These are phyloP conservation scores for Boletus reticuloceps DNA, from an alignment of 768 basidiomycete genomes.

Conservation along the genomic window DNA sequence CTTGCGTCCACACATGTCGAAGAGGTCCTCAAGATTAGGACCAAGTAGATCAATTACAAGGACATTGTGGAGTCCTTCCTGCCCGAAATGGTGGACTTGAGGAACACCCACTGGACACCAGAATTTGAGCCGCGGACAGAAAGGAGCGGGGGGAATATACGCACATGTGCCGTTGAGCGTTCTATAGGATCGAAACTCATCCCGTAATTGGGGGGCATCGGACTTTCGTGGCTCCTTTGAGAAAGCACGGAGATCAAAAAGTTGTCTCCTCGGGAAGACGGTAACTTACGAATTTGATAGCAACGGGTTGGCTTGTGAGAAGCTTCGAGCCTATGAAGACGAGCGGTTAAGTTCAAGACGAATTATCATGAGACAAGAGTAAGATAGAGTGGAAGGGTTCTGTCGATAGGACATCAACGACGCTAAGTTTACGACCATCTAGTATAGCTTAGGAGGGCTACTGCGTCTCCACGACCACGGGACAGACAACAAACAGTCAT, in stretches of 20 bases:
- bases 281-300: constrained; percentile 90
- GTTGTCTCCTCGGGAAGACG: constrained; percentile 6
- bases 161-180: constrained; percentile 86
- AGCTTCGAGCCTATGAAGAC: constrained; percentile 71
- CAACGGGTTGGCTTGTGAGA: constrained; percentile 82
- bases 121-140: constrained; percentile 12
- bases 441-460: constrained; percentile 4
- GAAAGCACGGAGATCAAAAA: constrained; percentile 14
- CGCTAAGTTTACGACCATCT: constrained; percentile 3
- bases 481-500: not conserved
- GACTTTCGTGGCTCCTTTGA: constrained; percentile 92
- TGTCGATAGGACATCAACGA: constrained; percentile 6
- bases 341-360: constrained; percentile 12
- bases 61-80: constrained; percentile 97
- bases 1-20: constrained; percentile 99
- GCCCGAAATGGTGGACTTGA: constrained; percentile 98
- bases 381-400: not conserved
- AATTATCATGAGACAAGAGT: not conserved
- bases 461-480: constrained; percentile 2
- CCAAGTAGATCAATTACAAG: constrained; percentile 93
- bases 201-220: constrained; percentile 94
- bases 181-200: constrained; percentile 97
- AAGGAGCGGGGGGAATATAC: constrained; percentile 31
- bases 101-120: constrained; percentile 79
- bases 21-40: constrained; percentile 96